Conservation (phyloP, 768 basidiomycete species). For the Kwoniella sp. region DNA sequence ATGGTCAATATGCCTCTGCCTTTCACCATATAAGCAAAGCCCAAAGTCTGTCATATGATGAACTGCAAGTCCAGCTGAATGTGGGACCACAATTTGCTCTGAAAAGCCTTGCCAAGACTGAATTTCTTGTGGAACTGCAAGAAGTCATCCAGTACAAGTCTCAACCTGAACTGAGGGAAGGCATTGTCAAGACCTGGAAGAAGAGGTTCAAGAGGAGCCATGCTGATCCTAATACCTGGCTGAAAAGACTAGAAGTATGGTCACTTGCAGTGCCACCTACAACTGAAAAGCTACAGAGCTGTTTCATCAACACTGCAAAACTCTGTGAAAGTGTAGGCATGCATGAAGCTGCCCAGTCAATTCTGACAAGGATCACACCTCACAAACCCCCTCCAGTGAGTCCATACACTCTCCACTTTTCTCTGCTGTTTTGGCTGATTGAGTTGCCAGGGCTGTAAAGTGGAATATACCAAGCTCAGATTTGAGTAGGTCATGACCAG, state of each 20-base stretch:
- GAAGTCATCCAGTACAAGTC: constrained; percentile 55
- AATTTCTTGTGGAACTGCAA: constrained; percentile 51
- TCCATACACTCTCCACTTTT: background rate
- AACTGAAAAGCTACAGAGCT: constrained; percentile 37
- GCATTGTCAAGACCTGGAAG: constrained; percentile 43
- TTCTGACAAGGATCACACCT: constrained; percentile 38
- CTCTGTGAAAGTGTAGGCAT: constrained; percentile 46
- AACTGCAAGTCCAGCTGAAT: constrained; percentile 41
- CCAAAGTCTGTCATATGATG: constrained; percentile 51
- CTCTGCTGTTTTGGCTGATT: background rate
- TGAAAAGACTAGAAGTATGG: constrained; percentile 51
- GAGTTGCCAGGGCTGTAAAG: constrained; percentile 45
- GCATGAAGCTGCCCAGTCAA: constrained; percentile 40
- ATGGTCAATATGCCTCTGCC: constrained; percentile 44
- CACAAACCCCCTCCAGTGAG: constrained; percentile 36
- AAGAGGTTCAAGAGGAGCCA: constrained; percentile 49
- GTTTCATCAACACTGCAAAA: constrained; percentile 51
- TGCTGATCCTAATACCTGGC: constrained; percentile 50
- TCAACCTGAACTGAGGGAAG: constrained; percentile 43
- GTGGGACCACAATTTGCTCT: constrained; percentile 43
- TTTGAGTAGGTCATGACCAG: constrained; percentile 38
- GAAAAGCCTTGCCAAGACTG: constrained; percentile 51
- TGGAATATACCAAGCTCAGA: constrained; percentile 47
- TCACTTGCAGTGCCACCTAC: constrained; percentile 46
- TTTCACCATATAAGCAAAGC: constrained; percentile 52